Evolutionary conservation across 2,329 filamentous ascomycete species (phyloP), one percentile per base, ranked within the genome.

Genomic region (Xylariaceae sp.): DNA sequence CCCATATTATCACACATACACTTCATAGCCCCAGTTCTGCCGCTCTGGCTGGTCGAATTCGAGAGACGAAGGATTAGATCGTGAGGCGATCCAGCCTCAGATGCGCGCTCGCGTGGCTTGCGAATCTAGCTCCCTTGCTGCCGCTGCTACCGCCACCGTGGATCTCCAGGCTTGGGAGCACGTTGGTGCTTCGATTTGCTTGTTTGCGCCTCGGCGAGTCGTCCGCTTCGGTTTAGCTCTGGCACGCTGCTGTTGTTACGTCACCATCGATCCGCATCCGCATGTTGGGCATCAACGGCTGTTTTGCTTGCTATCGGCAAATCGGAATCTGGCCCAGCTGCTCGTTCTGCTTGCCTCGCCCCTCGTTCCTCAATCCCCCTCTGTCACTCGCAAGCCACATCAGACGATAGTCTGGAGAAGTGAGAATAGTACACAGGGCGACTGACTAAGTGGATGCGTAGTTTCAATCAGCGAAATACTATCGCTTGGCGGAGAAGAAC

Each of bases 391-490:
- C 22, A 5, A 7, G 22, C 22, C 22, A 27, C 22, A 27, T 27
- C 22, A 27, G 4, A 27, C 22, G 22, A 27, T 27, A 27, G 22
- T 27, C 22, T 27, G 22, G 22, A 27, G 22, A 27, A 27, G 22
- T 5, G 22, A 27, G 7, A 7, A 27, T 4, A 27, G 22, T 27
- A 7, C 22, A 27, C 22, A 27, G 7, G 4, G 22, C 22, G 22
- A 27, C 22, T 7, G 22, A 27, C 59, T 58, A 56, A 45, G 57
- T 68, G 90, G 87, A 89, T 82, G 72, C 80, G 77, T 68, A 91
- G 88, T 89, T 83, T 73, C 81, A 78, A 61, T 80, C 94, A 62
- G 91, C 94, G 59, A 89, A 87, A 70, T 96, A 96, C 73, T 90
- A 96, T 69, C 89, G 92, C 63, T 79, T 92, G 63, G 91, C 94